phyloP scores from a whole-genome alignment of 1,284 basidiomycete genomes.

The Abortiporus biennis region DNA sequence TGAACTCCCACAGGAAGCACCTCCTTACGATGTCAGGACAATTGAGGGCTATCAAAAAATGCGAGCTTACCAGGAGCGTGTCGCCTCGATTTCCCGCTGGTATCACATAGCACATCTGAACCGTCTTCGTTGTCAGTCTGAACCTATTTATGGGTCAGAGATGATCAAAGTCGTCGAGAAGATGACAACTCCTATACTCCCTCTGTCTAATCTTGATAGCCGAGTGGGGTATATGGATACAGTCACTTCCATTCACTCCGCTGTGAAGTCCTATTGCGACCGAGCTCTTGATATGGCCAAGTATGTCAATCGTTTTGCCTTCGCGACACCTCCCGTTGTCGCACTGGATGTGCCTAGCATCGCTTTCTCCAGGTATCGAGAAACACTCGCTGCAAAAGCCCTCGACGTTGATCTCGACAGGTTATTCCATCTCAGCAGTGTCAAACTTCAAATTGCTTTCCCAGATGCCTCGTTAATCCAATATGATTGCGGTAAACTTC shows the following conservation, averaged over 20 bases:
- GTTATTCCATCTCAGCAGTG: conserved; percentile 65
- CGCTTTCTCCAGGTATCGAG: conserved; percentile 39
- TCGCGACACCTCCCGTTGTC: conserved; percentile 78
- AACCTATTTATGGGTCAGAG: conserved; percentile 66
- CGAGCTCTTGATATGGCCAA: conserved; percentile 54
- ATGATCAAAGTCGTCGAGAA: conserved; percentile 40
- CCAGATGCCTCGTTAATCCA: conserved; percentile 88
- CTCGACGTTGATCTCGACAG: conserved; percentile 50
- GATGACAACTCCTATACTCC: conserved; percentile 48
- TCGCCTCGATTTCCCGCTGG: conserved; percentile 57
- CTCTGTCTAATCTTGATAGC: conserved; percentile 41
- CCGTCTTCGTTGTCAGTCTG: conserved; percentile 57
- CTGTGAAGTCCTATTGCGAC: conserved; percentile 60
- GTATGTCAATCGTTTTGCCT: conserved; percentile 72
- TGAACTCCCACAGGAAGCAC: conserved; percentile 51
- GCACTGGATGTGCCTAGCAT: conserved; percentile 70
- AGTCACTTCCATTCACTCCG: conserved; percentile 32
- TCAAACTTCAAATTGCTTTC: conserved; percentile 92
- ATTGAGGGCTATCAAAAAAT: conserved; percentile 68
- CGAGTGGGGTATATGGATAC: conserved; percentile 36
- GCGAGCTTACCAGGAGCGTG: conserved; percentile 48
- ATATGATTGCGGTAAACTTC: conserved; percentile 96
- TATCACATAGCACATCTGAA: conserved; percentile 74
- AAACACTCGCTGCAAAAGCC: conserved; percentile 26
- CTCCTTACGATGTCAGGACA: conserved; percentile 70